Evolutionary conservation across 2,329 filamentous ascomycete genomes (phyloP), one percentile per base, ranked within the genome.

Genomic region (Exophiala sideris): DNA sequence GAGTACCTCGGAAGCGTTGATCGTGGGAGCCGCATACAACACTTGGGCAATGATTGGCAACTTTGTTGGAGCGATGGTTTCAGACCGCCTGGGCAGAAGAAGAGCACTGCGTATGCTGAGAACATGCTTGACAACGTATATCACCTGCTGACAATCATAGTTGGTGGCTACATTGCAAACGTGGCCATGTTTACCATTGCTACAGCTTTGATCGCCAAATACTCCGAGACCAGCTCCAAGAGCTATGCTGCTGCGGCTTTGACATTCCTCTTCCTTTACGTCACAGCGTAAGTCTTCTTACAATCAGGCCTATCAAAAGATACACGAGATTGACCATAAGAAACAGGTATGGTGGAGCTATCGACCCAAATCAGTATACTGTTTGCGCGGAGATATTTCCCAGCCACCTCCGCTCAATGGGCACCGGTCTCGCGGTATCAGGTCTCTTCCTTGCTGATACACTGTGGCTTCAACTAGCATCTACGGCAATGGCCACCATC

Each of bases 361-460:
- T 76, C 29, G 75, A 77, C 54, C 73, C 73, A 1, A 76, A 71
- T 11, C 73, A 75, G 63, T 77, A 74, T 48, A 65, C 74, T n/a
- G 76, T 75, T 45, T 68, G 73, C n/a, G 24, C 47, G 40, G 58
- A 60, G 48, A 56, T 60, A 48, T 57, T 57, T 35, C 54, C 54
- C n/a, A 49, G 50, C 20, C 50, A 57, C 33, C 49, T 57, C 32
- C 54, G 54, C 40, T 41, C 45, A 10, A 42, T 54, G 46, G 54
- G 45, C 5, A 57, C 50, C 7, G 46, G 32, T 11, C 41, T 50
- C 20, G 45, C 50, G 1, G 41, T 57, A 16, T 35, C 51, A 18
- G 35, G 29, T 11, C 21, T 57, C 24, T 41, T 44, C n/a, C 58
- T 68, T 6, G 64, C 65, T 11, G 65, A 67, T 9, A 67, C 70